These are phyloP conservation scores for Juglanconis juglandina DNA, from an alignment of 2,329 filamentous ascomycete species.

Conservation along the genomic window DNA sequence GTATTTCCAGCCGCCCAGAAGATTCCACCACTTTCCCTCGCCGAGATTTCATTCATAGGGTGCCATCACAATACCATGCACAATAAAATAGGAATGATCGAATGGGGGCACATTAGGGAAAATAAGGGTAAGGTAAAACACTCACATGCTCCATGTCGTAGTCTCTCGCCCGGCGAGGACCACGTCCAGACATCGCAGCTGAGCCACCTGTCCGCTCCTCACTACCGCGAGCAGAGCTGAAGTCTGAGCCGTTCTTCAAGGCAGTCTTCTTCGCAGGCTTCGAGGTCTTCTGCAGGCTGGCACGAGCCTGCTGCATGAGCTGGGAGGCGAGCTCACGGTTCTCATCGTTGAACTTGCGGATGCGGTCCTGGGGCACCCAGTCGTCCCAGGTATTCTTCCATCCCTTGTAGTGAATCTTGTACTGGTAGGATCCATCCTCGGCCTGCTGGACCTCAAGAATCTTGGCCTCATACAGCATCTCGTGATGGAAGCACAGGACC, in stretches of 20 bases:
- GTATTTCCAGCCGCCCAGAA: neutral
- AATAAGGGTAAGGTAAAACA: conserved; percentile 25
- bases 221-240: conserved; percentile 67
- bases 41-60: neutral
- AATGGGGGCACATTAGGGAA: conserved; percentile 10
- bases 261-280: conserved; percentile 38
- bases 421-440: conserved; percentile 73
- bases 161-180: conserved; percentile 72
- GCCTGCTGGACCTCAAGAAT: conserved; percentile 74
- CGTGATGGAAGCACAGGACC: conserved; percentile 94
- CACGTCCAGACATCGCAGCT: conserved; percentile 59
- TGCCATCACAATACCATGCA: neutral
- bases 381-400: conserved; percentile 99
- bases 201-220: conserved; percentile 69
- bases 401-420: conserved; percentile 96
- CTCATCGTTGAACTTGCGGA: conserved; percentile 91
- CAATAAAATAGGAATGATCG: neutral
- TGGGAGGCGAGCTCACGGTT: conserved; percentile 84
- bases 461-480: conserved; percentile 96
- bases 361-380: conserved; percentile 90
- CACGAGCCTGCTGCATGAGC: conserved; percentile 66
- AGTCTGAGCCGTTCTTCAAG: conserved; percentile 55
- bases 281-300: conserved; percentile 47
- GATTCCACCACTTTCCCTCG: neutral
- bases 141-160: conserved; percentile 79